Conservation (phyloP, 805 yeast genomes). For the Myxozyma neglecta region DNA sequence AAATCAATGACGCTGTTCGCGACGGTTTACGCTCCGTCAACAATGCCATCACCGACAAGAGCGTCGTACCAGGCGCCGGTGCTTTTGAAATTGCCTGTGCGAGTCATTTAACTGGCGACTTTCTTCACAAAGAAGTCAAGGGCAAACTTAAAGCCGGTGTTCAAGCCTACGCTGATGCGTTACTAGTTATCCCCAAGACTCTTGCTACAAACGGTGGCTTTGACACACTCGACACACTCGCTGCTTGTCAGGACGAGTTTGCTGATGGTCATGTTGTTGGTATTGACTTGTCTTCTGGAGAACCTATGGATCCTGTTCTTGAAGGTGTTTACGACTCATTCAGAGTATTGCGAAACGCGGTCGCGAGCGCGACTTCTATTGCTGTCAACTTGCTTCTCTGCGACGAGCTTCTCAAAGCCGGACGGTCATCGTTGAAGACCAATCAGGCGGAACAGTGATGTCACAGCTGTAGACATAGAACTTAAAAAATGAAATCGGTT, state of each 20-base stretch:
- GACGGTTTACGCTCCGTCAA: conserved; percentile 96
- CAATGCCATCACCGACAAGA: conserved; percentile 80
- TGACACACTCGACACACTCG: conserved; percentile 85
- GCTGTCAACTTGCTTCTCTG: conserved; percentile 89
- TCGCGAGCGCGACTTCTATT: conserved; percentile 89
- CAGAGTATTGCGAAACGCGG: conserved; percentile 89
- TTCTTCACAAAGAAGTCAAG: conserved; percentile 60
- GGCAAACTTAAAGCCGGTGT: conserved; percentile 90
- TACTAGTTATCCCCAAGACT: conserved; percentile 89
- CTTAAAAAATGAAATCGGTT: too few species aligned
- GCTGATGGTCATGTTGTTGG: conserved; percentile 77
- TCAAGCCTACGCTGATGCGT: conserved; percentile 89
- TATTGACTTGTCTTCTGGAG: conserved; percentile 85
- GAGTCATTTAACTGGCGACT: conserved; percentile 56
- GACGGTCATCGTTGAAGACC: conserved; percentile 84
- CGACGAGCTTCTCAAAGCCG: conserved; percentile 96
- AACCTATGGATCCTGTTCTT: conserved; percentile 89
- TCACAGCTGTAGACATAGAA: too few species aligned
- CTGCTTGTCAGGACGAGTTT: conserved; percentile 85
- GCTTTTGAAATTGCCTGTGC: conserved; percentile 87
- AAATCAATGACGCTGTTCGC: conserved; percentile 94
- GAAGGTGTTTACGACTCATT: conserved; percentile 97
- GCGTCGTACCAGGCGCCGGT: conserved; percentile 95
- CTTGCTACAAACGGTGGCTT: conserved; percentile 88
- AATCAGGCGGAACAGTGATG: conserved; percentile 33